Base-by-base conservation (phyloP, 1,284 basidiomycete genomes). In the Trametes versicolor region DNA sequence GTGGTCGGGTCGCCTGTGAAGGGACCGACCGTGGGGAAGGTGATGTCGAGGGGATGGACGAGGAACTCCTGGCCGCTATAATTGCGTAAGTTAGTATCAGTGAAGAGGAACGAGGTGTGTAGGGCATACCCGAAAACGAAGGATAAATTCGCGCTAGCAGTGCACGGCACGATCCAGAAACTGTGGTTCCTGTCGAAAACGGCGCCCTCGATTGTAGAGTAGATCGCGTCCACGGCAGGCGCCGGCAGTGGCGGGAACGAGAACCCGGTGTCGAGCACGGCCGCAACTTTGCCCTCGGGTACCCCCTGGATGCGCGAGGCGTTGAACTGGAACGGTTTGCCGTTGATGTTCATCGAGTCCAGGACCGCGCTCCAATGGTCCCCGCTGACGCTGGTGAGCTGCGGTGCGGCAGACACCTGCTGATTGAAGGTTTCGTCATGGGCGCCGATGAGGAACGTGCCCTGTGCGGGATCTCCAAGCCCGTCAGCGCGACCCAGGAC, bases 301-400 rank as follows among this genome's bases (percentile, higher is more conserved):
- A 71, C 71, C 12, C 69, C 72, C 1, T 69, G 45, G 23, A 75
- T 70, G n/a, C 62, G 60, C 23, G 76, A 75, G 62, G 66, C 34
- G 60, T 74, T 75, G 67, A 76, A 74, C 54, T 67, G 9, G 67
- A 75, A 74, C 43, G 58, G 41, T 62, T 71, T 48, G 39, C 74
- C 75, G 68, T 77, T 75, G 52, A 77, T 66, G 10, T 62, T 65
- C 70, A 77, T 71, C 41, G 67, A 65, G 66, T 77, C 76, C 58
- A 77, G 64, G 19, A 72, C 58, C 10, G 74, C 64, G 25, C 71
- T 72, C 77, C 76, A 77, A 21, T 75, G 69, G 23, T 73, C 90
- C 83, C 76, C 71, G 66, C 69, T 73, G 84, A 54, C 90, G 83
- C 71, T 84, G 79, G 63, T 66, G 21, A 77, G 72, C 66, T 70